Evolutionary conservation across 805 yeast species (phyloP).

Genomic region (Candida peoriensis): DNA sequence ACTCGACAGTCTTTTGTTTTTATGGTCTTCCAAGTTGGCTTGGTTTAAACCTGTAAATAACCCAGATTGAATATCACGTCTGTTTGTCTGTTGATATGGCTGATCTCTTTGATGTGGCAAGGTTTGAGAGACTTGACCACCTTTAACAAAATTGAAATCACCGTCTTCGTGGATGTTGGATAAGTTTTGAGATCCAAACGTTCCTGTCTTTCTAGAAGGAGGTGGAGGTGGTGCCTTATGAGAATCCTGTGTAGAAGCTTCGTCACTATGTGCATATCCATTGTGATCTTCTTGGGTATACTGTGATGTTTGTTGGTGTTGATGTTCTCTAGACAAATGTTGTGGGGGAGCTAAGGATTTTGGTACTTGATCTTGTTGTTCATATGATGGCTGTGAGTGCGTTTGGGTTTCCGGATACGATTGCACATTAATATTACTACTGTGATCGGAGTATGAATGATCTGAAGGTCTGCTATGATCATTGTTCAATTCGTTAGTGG

Average conservation of each 20-base stretch:
- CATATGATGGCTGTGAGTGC: too few species aligned
- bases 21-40: slow-evolving; percentile 27
- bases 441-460: slow-evolving; percentile 12
- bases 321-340: not conserved
- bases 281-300: too few species aligned
- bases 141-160: slow-evolving; percentile 6
- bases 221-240: slow-evolving; percentile 51
- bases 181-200: slow-evolving; percentile 16
- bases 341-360: not conserved
- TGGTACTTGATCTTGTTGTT: too few species aligned
- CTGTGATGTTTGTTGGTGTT: slow-evolving; percentile 28
- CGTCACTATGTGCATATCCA: too few species aligned
- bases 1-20: slow-evolving; percentile 22
- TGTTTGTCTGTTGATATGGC: slow-evolving; percentile 5
- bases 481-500: slow-evolving; percentile 1
- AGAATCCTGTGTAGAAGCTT: slow-evolving; percentile 40
- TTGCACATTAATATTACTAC: slow-evolving; percentile 15
- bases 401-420: too few species aligned
- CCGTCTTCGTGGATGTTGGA: slow-evolving; percentile 29
- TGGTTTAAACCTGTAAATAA: slow-evolving; percentile 40
- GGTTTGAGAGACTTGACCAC: slow-evolving; percentile 8
- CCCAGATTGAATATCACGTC: slow-evolving; percentile 41
- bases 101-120: slow-evolving; percentile 3
- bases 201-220: slow-evolving; percentile 46
- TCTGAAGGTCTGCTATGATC: slow-evolving; percentile 3